Evolutionary conservation across 2,329 filamentous ascomycete genomes (phyloP).

Genomic region (Aspergillus eucalypticola): DNA sequence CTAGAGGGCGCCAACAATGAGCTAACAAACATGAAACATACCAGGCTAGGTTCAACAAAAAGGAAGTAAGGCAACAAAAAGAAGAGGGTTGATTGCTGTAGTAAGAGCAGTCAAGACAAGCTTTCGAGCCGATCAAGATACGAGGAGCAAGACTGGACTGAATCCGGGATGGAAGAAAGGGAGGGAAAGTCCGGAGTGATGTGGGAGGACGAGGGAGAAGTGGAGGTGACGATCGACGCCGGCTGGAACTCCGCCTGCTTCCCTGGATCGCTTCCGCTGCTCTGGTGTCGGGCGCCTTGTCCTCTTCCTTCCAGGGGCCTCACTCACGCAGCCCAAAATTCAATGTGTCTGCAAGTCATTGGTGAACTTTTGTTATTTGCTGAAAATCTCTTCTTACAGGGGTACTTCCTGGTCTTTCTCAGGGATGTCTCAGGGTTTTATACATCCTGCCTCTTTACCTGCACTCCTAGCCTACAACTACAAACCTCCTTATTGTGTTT

Average conservation of each 20-base stretch:
- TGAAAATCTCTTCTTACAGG: neutral
- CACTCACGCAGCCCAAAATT: neutral
- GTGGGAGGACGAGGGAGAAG: conserved; percentile 2
- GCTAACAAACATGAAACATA: conserved; percentile 10
- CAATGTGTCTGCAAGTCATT: neutral
- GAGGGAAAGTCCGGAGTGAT: conserved; percentile 3
- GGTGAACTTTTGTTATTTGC: neutral
- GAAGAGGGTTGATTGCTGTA: neutral
- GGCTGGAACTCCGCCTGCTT: conserved; percentile 12
- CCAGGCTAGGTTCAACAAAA: neutral
- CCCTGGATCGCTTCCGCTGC: conserved; percentile 8
- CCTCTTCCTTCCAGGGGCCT: neutral
- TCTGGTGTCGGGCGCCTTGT: neutral
- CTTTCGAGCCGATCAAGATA: neutral
- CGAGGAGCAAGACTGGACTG: neutral
- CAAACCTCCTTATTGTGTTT: neutral
- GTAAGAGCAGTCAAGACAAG: neutral
- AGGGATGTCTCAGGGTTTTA: neutral
- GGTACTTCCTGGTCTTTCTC: neutral
- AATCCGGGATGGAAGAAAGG: conserved; percentile 5
- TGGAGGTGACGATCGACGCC: conserved; percentile 15
- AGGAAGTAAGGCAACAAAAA: neutral
- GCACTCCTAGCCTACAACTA: neutral
- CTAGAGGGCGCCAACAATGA: conserved; percentile 14
- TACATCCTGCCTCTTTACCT: neutral